Evolutionary conservation across 2,329 filamentous ascomycete genomes (phyloP).

Genomic region (Diaporthe sp.): DNA sequence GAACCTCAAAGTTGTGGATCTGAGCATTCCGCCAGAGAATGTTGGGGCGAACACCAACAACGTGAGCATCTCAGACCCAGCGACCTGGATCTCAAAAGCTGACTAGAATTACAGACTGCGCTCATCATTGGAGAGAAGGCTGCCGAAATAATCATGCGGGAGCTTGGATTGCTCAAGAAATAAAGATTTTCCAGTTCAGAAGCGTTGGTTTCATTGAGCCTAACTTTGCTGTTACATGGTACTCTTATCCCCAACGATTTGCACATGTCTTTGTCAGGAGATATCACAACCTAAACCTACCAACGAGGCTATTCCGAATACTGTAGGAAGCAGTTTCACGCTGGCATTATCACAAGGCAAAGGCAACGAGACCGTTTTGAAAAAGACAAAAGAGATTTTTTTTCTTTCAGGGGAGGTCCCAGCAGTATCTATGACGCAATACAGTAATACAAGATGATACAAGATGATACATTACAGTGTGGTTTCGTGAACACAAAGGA

Average conservation of each 20-base stretch:
- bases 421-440: conserved; percentile 4
- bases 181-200: not conserved
- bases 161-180: conserved; percentile 28
- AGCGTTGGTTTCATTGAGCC: not conserved
- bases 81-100: conserved; percentile 48
- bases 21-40: conserved; percentile 50
- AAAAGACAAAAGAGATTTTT: not conserved
- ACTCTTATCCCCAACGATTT: not conserved
- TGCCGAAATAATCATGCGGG: conserved; percentile 44
- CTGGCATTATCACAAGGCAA: not conserved
- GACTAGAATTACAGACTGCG: conserved; percentile 47
- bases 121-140: conserved; percentile 56
- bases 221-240: not conserved
- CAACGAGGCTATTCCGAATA: not conserved
- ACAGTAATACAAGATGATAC: conserved; percentile 15
- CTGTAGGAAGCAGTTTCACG: not conserved
- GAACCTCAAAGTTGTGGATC: conserved; percentile 52
- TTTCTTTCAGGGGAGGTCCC: not conserved
- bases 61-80: not conserved
- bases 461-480: conserved; percentile 20
- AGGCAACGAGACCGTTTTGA: not conserved
- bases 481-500: conserved; percentile 21
- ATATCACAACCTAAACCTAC: not conserved
- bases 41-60: conserved; percentile 57
- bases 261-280: not conserved